Conservation (phyloP, 805 yeast genomes). For the Nakazawaea peltata region DNA sequence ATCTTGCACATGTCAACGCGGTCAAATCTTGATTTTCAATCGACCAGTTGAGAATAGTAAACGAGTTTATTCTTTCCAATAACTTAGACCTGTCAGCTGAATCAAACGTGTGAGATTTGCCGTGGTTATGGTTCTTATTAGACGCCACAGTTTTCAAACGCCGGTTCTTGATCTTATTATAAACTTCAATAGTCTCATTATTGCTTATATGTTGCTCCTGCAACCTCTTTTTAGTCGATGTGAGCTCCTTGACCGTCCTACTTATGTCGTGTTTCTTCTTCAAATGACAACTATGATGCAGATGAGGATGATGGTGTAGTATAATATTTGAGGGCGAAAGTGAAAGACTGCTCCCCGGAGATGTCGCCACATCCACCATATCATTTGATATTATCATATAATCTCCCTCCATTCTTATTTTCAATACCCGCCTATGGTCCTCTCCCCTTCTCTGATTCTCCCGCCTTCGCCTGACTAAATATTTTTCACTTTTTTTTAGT, state of each 20-base stretch:
- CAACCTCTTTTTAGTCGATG: constrained; percentile 9
- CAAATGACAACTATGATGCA: background rate
- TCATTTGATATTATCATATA: too few species aligned
- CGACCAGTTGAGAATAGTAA: constrained; percentile 39
- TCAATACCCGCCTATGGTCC: too few species aligned
- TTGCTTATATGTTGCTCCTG: constrained; percentile 3
- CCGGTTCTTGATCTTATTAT: constrained; percentile 6
- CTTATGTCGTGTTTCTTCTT: constrained; percentile 2
- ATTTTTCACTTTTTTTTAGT: too few species aligned
- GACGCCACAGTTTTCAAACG: constrained; percentile 3
- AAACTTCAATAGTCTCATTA: constrained; percentile 10
- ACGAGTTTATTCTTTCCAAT: constrained; percentile 33
- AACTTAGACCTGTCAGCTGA: constrained; percentile 30
- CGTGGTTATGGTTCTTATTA: constrained; percentile 3
- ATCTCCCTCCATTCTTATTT: too few species aligned
- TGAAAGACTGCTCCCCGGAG: too few species aligned
- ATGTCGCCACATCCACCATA: too few species aligned
- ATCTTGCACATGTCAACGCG: constrained; percentile 39
- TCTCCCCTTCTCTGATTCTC: too few species aligned
- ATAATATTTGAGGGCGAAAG: too few species aligned
- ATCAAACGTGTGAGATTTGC: constrained; percentile 19
- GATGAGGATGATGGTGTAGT: too few species aligned
- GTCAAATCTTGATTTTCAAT: constrained; percentile 24
- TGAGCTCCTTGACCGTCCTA: constrained; percentile 6
- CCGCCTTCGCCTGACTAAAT: too few species aligned